Base-by-base conservation (phyloP, 805 yeast genomes). In the Lachancea meyersii region DNA sequence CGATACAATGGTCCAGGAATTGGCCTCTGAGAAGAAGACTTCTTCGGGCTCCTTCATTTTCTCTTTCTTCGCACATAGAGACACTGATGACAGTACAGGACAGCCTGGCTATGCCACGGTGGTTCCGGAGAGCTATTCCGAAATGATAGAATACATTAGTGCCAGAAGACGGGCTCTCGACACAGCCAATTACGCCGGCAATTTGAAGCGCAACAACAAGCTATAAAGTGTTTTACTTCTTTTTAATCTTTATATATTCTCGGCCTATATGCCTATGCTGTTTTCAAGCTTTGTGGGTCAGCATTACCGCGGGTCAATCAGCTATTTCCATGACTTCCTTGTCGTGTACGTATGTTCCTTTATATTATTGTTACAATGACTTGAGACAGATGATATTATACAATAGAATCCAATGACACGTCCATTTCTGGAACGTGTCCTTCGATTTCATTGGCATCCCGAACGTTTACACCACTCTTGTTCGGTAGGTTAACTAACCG, bases 121-220 rank as follows among this genome's bases (percentile, higher is more conserved):
- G 39, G 70, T 89, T 39, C 97, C 97, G 3, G 84, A 84, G 60
- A 78, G 94, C 1, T 89, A 89, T 58, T 75, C 80, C 21, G 97
- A 89, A 63, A 89, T 88, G 95, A 87, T 89, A 80, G 83, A 79
- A 52, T 89, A 83, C 58, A 74, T 89, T 14, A 89, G 84, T 56
- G 97, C 94, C 21, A 79, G 95, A 66, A 82, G 97, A 69, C 79
- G 94, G 64, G 95, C 95, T 3, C 72, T 72, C 44, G 94, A 82
- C 39, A 86, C 95, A 17, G 89, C 93, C 22, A 68, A 71, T 38
- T 83, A 77, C 59, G 86, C 72, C 13, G 65, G 63, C 41, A 76
- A 71, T 49, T 50, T 73, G 44, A 71, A 67, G 50, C 40, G 48
- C 11, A 26, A 22, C 18, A 33, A 33, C 31, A 45, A 45, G 21